Conservation (phyloP, 192 early-diverging fungal genomes). For the Podila minutissima region DNA sequence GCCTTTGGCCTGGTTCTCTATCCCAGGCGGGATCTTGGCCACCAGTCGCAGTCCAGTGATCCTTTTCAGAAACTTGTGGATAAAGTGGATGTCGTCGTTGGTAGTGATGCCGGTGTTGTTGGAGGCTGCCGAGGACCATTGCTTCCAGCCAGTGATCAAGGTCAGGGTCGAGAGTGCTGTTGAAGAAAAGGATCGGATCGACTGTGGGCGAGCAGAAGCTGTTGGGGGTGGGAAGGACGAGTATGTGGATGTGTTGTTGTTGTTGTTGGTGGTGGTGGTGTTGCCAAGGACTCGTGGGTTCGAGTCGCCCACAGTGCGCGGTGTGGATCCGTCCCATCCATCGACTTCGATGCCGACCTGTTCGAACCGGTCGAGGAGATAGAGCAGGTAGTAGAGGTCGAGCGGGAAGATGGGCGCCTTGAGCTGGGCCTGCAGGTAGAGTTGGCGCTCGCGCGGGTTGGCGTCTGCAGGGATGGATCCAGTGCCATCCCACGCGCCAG, state of each 20-base stretch:
- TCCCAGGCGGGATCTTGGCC: slow-evolving; percentile 35
- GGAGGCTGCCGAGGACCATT: slow-evolving; percentile 49
- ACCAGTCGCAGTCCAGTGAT: slow-evolving; percentile 54
- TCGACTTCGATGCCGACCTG: slow-evolving; percentile 45
- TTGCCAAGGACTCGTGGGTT: slow-evolving; percentile 22
- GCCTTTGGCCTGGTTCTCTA: slow-evolving; percentile 25
- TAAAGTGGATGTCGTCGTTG: slow-evolving; percentile 59
- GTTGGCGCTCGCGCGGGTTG: slow-evolving; percentile 18
- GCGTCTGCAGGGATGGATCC: slow-evolving; percentile 22
- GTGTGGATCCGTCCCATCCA: slow-evolving; percentile 25
- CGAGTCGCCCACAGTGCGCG: slow-evolving; percentile 27
- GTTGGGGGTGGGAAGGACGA: slow-evolving; percentile 15
- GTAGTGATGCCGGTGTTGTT: slow-evolving; percentile 34
- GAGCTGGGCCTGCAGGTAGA: slow-evolving; percentile 20
- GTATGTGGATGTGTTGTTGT: slow-evolving; percentile 1
- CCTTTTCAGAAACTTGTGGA: slow-evolving; percentile 56
- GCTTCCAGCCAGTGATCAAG: slow-evolving; percentile 54
- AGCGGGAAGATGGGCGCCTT: slow-evolving; percentile 41
- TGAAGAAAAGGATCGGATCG: slow-evolving; percentile 52
- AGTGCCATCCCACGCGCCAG: slow-evolving; percentile 31
- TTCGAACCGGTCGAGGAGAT: slow-evolving; percentile 47
- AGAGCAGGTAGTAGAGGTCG: slow-evolving; percentile 50
- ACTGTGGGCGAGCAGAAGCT: slow-evolving; percentile 21
- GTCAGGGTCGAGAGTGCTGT: slow-evolving; percentile 55
- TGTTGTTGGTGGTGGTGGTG: background rate